phyloP scores from a whole-genome alignment of 441 rosid genomes.

The Macaranga tanarius region DNA sequence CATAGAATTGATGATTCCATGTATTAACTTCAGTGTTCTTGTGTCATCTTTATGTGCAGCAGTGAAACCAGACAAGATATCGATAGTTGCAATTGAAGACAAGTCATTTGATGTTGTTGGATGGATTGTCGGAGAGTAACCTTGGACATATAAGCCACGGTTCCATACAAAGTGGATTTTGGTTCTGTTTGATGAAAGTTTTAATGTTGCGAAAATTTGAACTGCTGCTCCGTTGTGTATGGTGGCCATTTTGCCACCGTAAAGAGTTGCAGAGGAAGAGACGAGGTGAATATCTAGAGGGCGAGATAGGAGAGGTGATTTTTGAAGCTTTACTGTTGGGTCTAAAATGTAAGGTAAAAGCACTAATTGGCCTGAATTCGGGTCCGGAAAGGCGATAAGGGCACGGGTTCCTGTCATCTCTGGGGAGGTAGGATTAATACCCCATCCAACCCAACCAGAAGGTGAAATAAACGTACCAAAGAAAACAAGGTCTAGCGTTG shows the following conservation, averaged over 20 bases:
- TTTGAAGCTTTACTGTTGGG: slow-evolving; percentile 82
- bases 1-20: slow-evolving; percentile 61
- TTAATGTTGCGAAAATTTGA: slow-evolving; percentile 68
- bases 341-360: slow-evolving; percentile 75
- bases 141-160: slow-evolving; percentile 94
- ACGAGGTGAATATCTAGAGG: slow-evolving; percentile 72
- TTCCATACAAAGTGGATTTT: slow-evolving; percentile 83
- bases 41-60: slow-evolving; percentile 37
- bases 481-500: slow-evolving; percentile 79
- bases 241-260: slow-evolving; percentile 90
- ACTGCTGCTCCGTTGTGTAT: slow-evolving; percentile 72
- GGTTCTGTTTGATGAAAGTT: slow-evolving; percentile 59
- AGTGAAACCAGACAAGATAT: slow-evolving; percentile 60
- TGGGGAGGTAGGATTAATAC: slow-evolving; percentile 67
- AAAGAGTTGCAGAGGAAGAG: slow-evolving; percentile 75
- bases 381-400: slow-evolving; percentile 80
- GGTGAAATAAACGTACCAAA: slow-evolving; percentile 87
- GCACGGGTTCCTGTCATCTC: slow-evolving; percentile 89
- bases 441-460: slow-evolving; percentile 95
- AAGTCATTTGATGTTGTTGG: slow-evolving; percentile 82
- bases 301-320: slow-evolving; percentile 70
- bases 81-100: slow-evolving; percentile 71
- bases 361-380: slow-evolving; percentile 74
- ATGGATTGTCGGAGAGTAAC: slow-evolving; percentile 94
- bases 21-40: slow-evolving; percentile 45